A percentile compares a stretch with the other conserved stretches of the same genome.
Conservation (phyloP, 495 filamentous ascomycete genomes). For the Pyronema omphalodes region DNA sequence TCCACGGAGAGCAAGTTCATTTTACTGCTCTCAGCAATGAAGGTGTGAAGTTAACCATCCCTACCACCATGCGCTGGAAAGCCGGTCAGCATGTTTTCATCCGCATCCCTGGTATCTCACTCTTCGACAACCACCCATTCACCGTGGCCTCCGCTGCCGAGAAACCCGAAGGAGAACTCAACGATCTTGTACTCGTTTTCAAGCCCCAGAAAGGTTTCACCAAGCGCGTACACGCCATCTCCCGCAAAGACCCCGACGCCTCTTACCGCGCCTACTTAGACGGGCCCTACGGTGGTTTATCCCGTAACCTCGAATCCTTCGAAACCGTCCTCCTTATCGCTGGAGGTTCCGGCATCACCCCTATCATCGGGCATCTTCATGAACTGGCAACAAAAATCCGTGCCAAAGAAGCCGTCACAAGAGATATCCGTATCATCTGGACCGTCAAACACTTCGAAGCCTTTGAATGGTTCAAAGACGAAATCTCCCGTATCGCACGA, state of each 20-base stretch:
- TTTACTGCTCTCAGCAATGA: constrained; percentile 78
- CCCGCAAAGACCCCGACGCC: constrained; percentile 64
- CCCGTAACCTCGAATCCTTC: constrained; percentile 76
- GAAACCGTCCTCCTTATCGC: constrained; percentile 85
- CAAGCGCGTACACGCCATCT: constrained; percentile 52
- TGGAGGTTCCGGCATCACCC: constrained; percentile 86
- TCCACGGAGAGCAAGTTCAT: constrained; percentile 75
- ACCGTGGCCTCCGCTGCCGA: constrained; percentile 83
- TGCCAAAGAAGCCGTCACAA: constrained; percentile 80
- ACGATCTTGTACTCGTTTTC: constrained; percentile 81
- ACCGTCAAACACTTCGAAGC: constrained; percentile 66
- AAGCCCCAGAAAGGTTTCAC: constrained; percentile 84
- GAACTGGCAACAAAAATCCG: constrained; percentile 88
- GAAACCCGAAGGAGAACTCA: constrained; percentile 54
- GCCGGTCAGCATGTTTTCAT: constrained; percentile 92
- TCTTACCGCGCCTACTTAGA: constrained; percentile 83
- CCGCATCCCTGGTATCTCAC: constrained; percentile 73
- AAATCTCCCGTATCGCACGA: constrained; percentile 67
- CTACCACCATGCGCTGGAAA: constrained; percentile 80
- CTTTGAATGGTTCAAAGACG: constrained; percentile 97
- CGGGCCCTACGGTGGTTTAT: constrained; percentile 88
- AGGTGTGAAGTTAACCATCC: constrained; percentile 81
- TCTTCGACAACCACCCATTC: constrained; percentile 88
- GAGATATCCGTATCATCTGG: constrained; percentile 80
- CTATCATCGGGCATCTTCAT: constrained; percentile 73